phyloP scores from a whole-genome alignment of 73 alveolate genomes.

The Paramecium tetraurelia region DNA sequence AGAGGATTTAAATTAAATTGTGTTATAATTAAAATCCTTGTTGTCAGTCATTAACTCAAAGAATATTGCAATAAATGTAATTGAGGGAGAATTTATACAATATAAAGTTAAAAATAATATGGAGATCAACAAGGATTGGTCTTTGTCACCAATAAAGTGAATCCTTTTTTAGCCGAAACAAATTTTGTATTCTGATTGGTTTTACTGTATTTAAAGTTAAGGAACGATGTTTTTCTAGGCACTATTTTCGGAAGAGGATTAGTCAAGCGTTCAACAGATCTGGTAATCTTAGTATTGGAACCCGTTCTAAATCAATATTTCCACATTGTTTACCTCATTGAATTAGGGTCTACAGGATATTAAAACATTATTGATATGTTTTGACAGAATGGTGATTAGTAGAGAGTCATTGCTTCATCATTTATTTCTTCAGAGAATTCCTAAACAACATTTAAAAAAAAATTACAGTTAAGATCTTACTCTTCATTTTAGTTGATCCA shows the following conservation, averaged over 20 bases:
- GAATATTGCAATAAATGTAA: neutral
- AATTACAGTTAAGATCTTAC: neutral
- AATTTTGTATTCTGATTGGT: neutral
- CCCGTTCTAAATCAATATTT: neutral
- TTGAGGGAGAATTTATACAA: neutral
- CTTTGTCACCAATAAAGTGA: neutral
- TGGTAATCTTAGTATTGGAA: neutral
- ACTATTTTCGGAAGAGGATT: neutral
- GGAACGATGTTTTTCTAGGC: neutral
- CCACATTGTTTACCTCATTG: neutral
- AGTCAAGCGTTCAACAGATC: neutral
- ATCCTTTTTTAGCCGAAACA: neutral
- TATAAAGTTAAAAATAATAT: neutral
- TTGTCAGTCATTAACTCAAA: neutral
- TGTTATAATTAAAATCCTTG: neutral
- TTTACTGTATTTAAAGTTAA: neutral
- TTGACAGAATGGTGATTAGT: neutral
- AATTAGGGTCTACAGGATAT: neutral
- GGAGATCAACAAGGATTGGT: neutral
- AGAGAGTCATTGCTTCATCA: neutral
- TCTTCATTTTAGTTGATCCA: neutral
- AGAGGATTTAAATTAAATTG: neutral
- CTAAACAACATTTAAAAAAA: neutral
- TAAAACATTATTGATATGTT: neutral
- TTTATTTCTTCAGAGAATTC: neutral